Percentiles rank a stretch among this genome's conserved stretches.
phyloP scores from a whole-genome alignment of 1,284 basidiomycete genomes.

The Cryptococcus jaspeensis region DNA sequence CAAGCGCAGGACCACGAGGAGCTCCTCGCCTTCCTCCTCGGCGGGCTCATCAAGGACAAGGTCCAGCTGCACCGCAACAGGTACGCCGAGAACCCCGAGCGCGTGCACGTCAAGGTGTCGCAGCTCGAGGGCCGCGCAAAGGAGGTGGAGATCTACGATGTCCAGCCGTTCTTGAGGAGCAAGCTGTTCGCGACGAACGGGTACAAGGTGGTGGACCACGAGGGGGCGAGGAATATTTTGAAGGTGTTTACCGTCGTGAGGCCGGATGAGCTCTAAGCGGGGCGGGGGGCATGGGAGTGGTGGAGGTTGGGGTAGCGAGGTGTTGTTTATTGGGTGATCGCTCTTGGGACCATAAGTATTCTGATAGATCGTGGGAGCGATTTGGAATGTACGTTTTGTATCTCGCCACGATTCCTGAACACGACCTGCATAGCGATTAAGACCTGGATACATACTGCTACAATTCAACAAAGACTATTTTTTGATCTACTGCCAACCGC shows the following conservation, averaged over 20 bases:
- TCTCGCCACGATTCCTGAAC: background rate
- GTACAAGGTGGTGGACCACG: conserved; percentile 59
- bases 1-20: conserved; percentile 95
- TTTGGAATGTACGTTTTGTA: conserved; percentile 2
- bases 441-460: background rate
- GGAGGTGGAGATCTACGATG: conserved; percentile 92
- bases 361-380: background rate
- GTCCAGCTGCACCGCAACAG: conserved; percentile 78
- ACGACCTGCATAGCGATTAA: background rate
- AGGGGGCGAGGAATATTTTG: conserved; percentile 32
- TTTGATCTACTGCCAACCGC: background rate
- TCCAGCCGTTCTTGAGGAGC: conserved; percentile 77
- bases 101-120: conserved; percentile 68
- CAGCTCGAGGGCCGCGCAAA: conserved; percentile 85
- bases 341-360: background rate
- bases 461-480: background rate
- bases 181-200: conserved; percentile 88
- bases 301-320: background rate
- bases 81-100: conserved; percentile 68
- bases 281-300: background rate
- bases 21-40: conserved; percentile 88
- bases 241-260: conserved; percentile 43
- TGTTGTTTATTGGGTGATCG: background rate
- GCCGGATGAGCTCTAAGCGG: conserved; percentile 3
- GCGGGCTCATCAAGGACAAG: conserved; percentile 92